Percentiles rank a stretch among this genome's conserved stretches.
Conservation (phyloP, 208 protist species). For the Naegleria fowleri region DNA sequence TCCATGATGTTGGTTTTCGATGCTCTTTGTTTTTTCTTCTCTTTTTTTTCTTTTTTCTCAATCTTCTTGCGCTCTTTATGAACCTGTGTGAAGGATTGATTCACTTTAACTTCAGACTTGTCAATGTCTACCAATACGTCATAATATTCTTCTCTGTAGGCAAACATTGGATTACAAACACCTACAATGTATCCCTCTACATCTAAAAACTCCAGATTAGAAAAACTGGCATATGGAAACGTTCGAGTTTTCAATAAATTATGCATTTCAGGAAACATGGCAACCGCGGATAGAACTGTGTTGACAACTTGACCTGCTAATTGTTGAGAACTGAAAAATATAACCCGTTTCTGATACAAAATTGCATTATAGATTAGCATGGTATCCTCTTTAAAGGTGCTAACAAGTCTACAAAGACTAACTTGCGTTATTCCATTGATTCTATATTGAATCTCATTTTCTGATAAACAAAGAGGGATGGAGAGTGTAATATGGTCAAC, state of each 20-base stretch:
- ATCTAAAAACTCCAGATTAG: not conserved
- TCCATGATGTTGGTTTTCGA: not conserved
- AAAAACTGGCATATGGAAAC: conserved; percentile 21
- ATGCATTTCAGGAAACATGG: not conserved
- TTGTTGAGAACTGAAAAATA: not conserved
- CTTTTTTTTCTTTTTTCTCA: not conserved
- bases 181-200: conserved; percentile 10
- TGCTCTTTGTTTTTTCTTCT: not conserved
- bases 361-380: conserved; percentile 11
- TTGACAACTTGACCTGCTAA: not conserved
- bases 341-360: not conserved
- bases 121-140: conserved; percentile 16
- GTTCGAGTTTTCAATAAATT: not conserved
- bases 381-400: not conserved
- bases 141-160: not conserved
- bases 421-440: not conserved
- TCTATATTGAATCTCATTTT: not conserved
- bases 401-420: not conserved
- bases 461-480: not conserved
- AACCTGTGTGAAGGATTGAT: not conserved
- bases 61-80: not conserved
- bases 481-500: not conserved
- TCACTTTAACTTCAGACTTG: not conserved
- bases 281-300: not conserved
- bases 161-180: conserved; percentile 28